These are phyloP conservation scores for Smallanthus sonchifolius DNA, from an alignment of 129 eudicot genomes.

Conservation along the genomic window DNA sequence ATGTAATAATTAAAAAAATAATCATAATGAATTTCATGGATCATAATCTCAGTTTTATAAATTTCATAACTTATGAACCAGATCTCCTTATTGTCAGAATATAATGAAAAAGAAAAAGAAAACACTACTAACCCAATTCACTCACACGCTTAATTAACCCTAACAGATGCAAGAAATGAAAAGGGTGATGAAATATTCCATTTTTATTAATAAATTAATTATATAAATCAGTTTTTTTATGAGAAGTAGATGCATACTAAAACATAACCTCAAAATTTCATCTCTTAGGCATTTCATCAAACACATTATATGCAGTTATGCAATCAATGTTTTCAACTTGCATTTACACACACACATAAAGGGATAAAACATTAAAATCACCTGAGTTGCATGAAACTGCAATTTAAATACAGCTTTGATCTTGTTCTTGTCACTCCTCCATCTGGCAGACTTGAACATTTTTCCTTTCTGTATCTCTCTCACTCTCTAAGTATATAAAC, in stretches of 20 bases:
- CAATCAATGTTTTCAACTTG: not conserved
- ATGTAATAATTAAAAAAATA: not conserved
- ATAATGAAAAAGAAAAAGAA: not conserved
- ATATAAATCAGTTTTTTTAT: not conserved
- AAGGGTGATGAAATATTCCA: not conserved
- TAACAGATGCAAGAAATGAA: conserved; percentile 1
- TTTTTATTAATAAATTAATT: not conserved
- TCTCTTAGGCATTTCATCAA: conserved; percentile 20
- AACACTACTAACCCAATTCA: conserved; percentile 6
- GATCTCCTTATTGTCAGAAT: conserved; percentile 13
- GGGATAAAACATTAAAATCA: conserved; percentile 4
- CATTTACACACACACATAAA: not conserved
- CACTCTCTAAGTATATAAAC: not conserved
- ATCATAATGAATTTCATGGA: not conserved
- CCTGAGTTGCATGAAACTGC: conserved; percentile 95
- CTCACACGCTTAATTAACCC: not conserved
- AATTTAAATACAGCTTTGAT: conserved; percentile 74
- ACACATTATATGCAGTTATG: not conserved
- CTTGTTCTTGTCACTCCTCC: conserved; percentile 96
- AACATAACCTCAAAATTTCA: conserved; percentile 14
- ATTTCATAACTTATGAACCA: not conserved
- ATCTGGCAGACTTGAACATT: conserved; percentile 80
- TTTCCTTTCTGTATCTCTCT: conserved; percentile 12
- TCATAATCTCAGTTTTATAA: not conserved
- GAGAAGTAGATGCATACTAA: not conserved